Percentiles rank a stretch among this genome's conserved stretches.
Conservation (phyloP, 768 basidiomycete genomes). For the Cystobasidium ongulense region DNA sequence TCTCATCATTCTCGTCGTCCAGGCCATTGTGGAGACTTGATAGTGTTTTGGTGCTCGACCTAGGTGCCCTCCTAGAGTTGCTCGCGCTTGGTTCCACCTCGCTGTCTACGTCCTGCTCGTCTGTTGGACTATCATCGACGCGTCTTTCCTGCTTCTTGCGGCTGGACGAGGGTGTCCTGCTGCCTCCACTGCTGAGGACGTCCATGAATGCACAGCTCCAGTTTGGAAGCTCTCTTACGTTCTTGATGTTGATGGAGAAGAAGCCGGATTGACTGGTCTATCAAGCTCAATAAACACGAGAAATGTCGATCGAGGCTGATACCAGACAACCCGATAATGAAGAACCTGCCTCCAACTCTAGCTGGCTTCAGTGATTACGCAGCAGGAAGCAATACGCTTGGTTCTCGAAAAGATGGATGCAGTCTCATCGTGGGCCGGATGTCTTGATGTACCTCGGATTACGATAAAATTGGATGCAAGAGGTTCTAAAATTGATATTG, state of each 20-base stretch:
- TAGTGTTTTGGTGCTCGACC: neutral
- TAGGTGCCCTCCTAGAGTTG: neutral
- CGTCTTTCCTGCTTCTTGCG: neutral
- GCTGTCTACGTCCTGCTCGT: neutral
- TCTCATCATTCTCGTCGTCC: slow-evolving; percentile 4
- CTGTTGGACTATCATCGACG: slow-evolving; percentile 2
- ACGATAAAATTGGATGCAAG: neutral
- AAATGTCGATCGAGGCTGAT: neutral
- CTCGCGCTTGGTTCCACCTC: neutral
- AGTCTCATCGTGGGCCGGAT: no score
- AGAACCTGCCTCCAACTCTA: no score
- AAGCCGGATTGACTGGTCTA: no score
- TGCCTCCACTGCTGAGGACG: neutral
- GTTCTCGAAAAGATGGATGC: no score
- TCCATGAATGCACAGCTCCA: neutral
- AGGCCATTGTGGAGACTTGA: neutral
- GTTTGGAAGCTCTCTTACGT: neutral
- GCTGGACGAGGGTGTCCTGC: neutral
- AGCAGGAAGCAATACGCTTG: no score
- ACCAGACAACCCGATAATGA: no score
- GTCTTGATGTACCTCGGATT: neutral
- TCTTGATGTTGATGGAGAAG: neutral
- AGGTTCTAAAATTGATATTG: neutral
- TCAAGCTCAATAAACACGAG: neutral
- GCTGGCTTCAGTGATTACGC: no score